Evolutionary conservation across 441 rosid genomes (phyloP).

Genomic region (Iberis amara): DNA sequence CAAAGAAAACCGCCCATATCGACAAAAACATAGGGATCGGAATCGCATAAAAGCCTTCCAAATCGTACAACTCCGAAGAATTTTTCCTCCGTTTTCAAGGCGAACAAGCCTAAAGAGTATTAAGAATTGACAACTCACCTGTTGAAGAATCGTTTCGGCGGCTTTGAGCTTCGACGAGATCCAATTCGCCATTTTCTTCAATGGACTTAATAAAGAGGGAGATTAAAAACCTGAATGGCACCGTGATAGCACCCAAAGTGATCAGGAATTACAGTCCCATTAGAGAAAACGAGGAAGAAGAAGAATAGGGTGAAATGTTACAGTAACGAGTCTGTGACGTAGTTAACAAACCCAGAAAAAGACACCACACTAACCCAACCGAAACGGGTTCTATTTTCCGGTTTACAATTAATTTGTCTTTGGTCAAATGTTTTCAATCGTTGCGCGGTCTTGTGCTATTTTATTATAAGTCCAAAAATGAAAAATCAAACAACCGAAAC

Average conservation of each 20-base stretch:
- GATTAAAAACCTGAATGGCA: not conserved
- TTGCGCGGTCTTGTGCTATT: not conserved
- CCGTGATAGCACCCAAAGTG: constrained; percentile 2
- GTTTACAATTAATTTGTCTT: constrained; percentile 5
- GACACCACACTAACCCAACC: constrained; percentile 15
- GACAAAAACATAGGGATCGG: constrained; percentile 9
- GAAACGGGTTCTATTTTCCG: constrained; percentile 2
- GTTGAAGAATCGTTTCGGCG: constrained; percentile 87
- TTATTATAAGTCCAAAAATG: too few species aligned
- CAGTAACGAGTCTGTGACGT: constrained; percentile 23
- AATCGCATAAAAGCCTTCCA: too few species aligned
- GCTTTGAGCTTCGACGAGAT: constrained; percentile 93
- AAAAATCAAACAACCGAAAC: too few species aligned
- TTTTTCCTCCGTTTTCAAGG: constrained; percentile 1
- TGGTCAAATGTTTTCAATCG: not conserved
- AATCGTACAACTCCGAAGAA: too few species aligned
- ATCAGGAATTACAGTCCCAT: constrained; percentile 11
- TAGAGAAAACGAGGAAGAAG: constrained; percentile 18
- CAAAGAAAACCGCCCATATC: too few species aligned
- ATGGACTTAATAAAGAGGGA: not conserved
- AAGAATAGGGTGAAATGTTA: constrained; percentile 16
- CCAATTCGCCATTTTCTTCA: constrained; percentile 69
- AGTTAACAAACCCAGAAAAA: constrained; percentile 10
- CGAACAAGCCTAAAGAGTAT: constrained; percentile 14
- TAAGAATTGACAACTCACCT: constrained; percentile 37